Evolutionary conservation across 495 filamentous ascomycete genomes (phyloP).

Genomic region (Polyplosphaeria fusca): DNA sequence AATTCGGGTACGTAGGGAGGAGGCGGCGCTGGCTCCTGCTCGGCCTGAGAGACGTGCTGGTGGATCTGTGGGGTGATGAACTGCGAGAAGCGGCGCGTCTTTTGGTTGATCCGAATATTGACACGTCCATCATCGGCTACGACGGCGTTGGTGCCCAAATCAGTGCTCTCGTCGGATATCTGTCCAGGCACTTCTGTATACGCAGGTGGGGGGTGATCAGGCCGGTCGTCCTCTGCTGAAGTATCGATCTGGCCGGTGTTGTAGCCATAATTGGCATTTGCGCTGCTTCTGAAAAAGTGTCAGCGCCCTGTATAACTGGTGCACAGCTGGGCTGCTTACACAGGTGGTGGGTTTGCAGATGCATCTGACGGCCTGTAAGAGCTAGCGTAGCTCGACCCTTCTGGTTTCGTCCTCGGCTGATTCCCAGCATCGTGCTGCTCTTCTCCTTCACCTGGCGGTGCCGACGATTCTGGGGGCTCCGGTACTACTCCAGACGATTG

Average conservation of each 20-base stretch:
- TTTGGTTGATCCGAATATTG: slow-evolving; percentile 71
- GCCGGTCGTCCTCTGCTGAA: background rate
- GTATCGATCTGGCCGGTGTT: slow-evolving; percentile 6
- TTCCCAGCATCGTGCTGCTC: background rate
- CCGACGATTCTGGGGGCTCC: slow-evolving; percentile 1
- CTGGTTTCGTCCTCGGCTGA: slow-evolving; percentile 14
- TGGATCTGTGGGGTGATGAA: slow-evolving; percentile 64
- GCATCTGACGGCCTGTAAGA: slow-evolving; percentile 24
- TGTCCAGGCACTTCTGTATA: slow-evolving; percentile 51
- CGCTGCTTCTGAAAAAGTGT: background rate
- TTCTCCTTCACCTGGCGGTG: background rate
- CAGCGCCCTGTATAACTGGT: background rate
- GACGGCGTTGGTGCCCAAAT: slow-evolving; percentile 52
- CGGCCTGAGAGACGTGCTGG: slow-evolving; percentile 51
- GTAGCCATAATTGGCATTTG: slow-evolving; percentile 2
- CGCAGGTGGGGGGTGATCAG: slow-evolving; percentile 46
- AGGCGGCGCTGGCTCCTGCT: slow-evolving; percentile 47
- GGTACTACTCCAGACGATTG: background rate
- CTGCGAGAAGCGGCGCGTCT: slow-evolving; percentile 58
- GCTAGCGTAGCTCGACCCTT: slow-evolving; percentile 24
- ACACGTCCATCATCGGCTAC: slow-evolving; percentile 66
- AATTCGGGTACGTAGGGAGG: slow-evolving; percentile 61
- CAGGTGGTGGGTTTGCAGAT: background rate
- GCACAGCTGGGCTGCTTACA: background rate
- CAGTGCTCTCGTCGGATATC: slow-evolving; percentile 51